These are phyloP conservation scores for Pichia kudriavzevii DNA, from an alignment of 1,139 yeast species.

Conservation along the genomic window DNA sequence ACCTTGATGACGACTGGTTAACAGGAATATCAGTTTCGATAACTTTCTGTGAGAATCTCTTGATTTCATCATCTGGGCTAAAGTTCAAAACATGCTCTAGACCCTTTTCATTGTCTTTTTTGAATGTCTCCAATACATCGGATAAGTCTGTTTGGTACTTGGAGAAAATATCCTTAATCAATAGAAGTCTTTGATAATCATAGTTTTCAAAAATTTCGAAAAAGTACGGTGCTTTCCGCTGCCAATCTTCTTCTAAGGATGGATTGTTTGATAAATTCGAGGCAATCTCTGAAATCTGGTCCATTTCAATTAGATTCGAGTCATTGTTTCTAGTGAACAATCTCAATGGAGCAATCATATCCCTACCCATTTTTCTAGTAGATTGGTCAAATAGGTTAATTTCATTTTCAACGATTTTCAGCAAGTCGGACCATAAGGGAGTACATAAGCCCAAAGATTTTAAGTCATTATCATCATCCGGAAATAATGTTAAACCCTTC, in stretches of 20 bases:
- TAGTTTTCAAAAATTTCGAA: constrained; percentile 71
- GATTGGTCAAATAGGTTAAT: constrained; percentile 44
- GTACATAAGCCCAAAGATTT: constrained; percentile 48
- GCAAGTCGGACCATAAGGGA: constrained; percentile 51
- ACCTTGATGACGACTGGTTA: constrained; percentile 10
- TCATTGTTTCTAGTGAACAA: constrained; percentile 48
- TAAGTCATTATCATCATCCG: constrained; percentile 32
- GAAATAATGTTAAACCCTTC: constrained; percentile 35
- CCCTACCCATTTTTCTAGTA: constrained; percentile 45
- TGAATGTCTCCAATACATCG: constrained; percentile 38
- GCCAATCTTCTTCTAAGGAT: constrained; percentile 44
- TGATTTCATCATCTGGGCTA: constrained; percentile 51
- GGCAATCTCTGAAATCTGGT: constrained; percentile 35
- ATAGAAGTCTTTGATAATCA: constrained; percentile 59
- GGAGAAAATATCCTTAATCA: constrained; percentile 61
- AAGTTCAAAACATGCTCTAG: constrained; percentile 58
- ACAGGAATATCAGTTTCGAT: constrained; percentile 20
- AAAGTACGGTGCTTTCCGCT: constrained; percentile 66
- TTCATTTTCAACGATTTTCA: constrained; percentile 47
- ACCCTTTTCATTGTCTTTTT: constrained; percentile 55
- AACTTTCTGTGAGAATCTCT: constrained; percentile 45
- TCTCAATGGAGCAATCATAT: constrained; percentile 48
- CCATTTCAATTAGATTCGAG: constrained; percentile 39
- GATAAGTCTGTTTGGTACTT: constrained; percentile 59
- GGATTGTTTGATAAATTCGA: constrained; percentile 27